Percentiles rank a stretch among this genome's conserved stretches.
Evolutionary conservation across 2,329 filamentous ascomycete genomes (phyloP).

Genomic region (Scolecobasidium constrictum): DNA sequence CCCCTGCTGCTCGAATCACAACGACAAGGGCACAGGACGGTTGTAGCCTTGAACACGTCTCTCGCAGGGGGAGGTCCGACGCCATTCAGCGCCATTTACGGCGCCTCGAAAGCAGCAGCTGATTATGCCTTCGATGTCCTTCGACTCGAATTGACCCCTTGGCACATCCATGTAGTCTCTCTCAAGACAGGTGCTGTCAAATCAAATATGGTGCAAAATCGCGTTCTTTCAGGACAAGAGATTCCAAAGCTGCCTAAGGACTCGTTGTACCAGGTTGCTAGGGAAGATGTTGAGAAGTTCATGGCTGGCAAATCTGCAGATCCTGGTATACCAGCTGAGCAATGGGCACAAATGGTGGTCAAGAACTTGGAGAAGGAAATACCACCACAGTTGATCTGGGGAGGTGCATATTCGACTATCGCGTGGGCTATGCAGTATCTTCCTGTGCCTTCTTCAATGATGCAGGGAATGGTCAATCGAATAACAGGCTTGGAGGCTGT

Average conservation of each 20-base stretch:
- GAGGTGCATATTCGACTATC: conserved; percentile 42
- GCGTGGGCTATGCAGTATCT: no score
- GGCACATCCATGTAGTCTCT: conserved; percentile 35
- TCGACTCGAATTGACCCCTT: conserved; percentile 44
- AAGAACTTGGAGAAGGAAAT: conserved; percentile 33
- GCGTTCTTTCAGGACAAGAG: no score
- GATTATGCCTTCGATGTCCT: conserved; percentile 47
- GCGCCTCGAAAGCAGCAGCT: conserved; percentile 48
- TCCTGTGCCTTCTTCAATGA: no score
- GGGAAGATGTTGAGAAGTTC: conserved; percentile 34
- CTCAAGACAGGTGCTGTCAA: conserved; percentile 50
- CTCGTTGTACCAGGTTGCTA: conserved; percentile 41
- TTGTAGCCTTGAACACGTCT: no score
- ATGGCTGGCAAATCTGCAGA: conserved; percentile 38
- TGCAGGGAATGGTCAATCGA: no score
- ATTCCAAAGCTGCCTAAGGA: conserved; percentile 35
- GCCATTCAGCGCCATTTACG: conserved; percentile 36
- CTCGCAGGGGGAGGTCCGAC: conserved; percentile 19
- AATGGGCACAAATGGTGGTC: conserved; percentile 47
- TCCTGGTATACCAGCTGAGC: conserved; percentile 41
- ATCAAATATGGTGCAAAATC: conserved; percentile 47
- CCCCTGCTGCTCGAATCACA: conserved; percentile 12
- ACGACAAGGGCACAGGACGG: no score
- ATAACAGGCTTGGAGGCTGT: no score
- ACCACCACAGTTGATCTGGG: conserved; percentile 39